Base-by-base conservation (phyloP, 768 basidiomycete genomes). In the Xerocomus spinulosus region DNA sequence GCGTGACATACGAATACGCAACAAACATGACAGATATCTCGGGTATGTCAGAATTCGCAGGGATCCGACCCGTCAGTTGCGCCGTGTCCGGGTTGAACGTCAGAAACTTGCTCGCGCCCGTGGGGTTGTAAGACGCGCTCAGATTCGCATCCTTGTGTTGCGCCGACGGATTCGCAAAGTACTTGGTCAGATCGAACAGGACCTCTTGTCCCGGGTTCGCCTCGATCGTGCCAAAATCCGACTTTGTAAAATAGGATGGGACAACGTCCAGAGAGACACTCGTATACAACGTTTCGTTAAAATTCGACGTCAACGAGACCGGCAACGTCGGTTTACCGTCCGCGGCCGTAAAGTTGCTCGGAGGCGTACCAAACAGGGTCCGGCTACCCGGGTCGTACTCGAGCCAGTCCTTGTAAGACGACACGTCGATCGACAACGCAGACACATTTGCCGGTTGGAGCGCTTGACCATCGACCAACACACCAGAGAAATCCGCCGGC, bases 191-290 rank as follows among this genome's bases (percentile, higher is more conserved):
- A 54, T 74, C 64, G 57, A 87, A 83, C 7, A 70, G 56, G 36
- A 90, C 67, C 3, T 62, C 35, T 41, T 75, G 64, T 9, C 79
- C 80, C 13, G 77, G 78, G 21, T 73, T 69, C 32, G 73, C 76
- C 40, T 78, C 68, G 41, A 85, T 68, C 18, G 81, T 72, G 15
- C 85, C 79, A 36, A 91, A 67, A 26, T 70, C 67, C 18, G 79
- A 70, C 18, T 70, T 52, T 10, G 76, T 70, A 70, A 96, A 95
- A 63, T 80, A 87, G 4, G 90, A 86, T 4, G 84, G 76, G 9
- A 85, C 80, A 18, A 89, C 63, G 23, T 78, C 78, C 52, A 97
- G 58, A 2, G 79, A 71, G 28, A 94, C 71, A 52, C 74, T 81
- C 17, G 84, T 81, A 17, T 73, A 66, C 49, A 90, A 55, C 0